These are phyloP conservation scores for Daldinia childiae DNA, from an alignment of 495 filamentous ascomycete genomes.

Conservation along the genomic window DNA sequence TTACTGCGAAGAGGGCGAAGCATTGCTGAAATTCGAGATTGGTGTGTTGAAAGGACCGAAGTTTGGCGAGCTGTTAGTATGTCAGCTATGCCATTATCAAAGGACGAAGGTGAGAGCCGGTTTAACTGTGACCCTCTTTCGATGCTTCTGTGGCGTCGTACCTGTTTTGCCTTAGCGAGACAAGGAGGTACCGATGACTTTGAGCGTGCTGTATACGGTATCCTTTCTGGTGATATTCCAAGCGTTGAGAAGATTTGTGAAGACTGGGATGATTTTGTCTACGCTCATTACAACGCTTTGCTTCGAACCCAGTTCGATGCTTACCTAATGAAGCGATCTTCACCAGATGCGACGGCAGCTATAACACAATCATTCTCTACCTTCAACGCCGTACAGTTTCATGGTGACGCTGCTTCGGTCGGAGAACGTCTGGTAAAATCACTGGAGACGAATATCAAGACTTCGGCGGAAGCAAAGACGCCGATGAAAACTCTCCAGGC, in stretches of 20 bases:
- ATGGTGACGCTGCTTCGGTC: slow-evolving; percentile 60
- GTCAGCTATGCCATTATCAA: slow-evolving; percentile 62
- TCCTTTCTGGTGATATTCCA: slow-evolving; percentile 82
- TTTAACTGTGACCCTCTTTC: slow-evolving; percentile 57
- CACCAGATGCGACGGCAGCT: slow-evolving; percentile 51
- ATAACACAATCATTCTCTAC: slow-evolving; percentile 56
- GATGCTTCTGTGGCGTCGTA: slow-evolving; percentile 77
- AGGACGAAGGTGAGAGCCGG: slow-evolving; percentile 49
- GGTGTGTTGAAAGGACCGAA: slow-evolving; percentile 80
- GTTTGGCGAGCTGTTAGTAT: slow-evolving; percentile 83
- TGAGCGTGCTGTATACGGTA: slow-evolving; percentile 88
- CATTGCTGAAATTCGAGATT: slow-evolving; percentile 77
- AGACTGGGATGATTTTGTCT: slow-evolving; percentile 91
- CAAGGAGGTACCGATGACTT: slow-evolving; percentile 74
- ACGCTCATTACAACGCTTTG: slow-evolving; percentile 84
- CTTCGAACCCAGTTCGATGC: slow-evolving; percentile 74
- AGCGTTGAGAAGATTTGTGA: slow-evolving; percentile 79
- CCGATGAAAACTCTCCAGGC: slow-evolving; percentile 73
- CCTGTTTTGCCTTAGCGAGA: slow-evolving; percentile 79
- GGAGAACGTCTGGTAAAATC: slow-evolving; percentile 60
- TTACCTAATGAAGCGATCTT: slow-evolving; percentile 62
- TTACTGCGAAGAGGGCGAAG: slow-evolving; percentile 81
- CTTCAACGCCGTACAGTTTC: slow-evolving; percentile 64
- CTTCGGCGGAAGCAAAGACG: slow-evolving; percentile 58
- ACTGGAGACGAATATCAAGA: slow-evolving; percentile 59